A percentile compares a stretch with the other conserved stretches of the same genome.
Evolutionary conservation across 2,329 filamentous ascomycete species (phyloP).

Genomic region (Chaetomium globosum): DNA sequence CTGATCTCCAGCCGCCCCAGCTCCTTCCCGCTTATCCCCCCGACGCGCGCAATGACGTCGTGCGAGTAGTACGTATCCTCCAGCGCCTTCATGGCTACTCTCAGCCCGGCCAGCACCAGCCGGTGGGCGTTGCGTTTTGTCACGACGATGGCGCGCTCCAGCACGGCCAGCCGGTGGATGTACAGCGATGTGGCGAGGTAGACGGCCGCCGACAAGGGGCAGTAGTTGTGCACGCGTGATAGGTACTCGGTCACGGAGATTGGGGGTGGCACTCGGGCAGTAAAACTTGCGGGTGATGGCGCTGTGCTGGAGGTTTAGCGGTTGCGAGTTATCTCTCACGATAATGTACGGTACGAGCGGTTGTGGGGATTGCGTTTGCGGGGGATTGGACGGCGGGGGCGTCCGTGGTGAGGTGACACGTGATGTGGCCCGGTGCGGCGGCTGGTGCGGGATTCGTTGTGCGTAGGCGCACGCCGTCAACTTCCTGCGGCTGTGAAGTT

Average conservation of each 20-base stretch:
- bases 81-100: constrained; percentile 92
- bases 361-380: constrained; percentile 32
- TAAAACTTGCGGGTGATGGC: constrained; percentile 92
- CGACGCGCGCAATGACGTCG: constrained; percentile 79
- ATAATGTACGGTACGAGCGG: constrained; percentile 58
- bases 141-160: constrained; percentile 76
- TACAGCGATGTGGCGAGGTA: constrained; percentile 89
- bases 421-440: constrained; percentile 1
- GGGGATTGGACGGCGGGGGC: constrained; percentile 35
- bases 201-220: constrained; percentile 89
- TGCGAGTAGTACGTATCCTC: constrained; percentile 91
- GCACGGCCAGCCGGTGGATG: constrained; percentile 78
- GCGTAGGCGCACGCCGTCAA: constrained; percentile 60
- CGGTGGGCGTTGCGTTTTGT: constrained; percentile 85
- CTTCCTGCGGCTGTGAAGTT: constrained; percentile 42
- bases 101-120: constrained; percentile 77
- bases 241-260: constrained; percentile 85
- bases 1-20: constrained; percentile 85
- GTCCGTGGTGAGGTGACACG: constrained; percentile 7
- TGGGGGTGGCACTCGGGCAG: constrained; percentile 82
- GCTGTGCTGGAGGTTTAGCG: constrained; percentile 75
- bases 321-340: constrained; percentile 70
- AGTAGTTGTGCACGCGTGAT: constrained; percentile 82
- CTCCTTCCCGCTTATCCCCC: constrained; percentile 81
- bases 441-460: constrained; percentile 20